Base-by-base conservation (phyloP, 2,329 filamentous ascomycete species). In the Metarhizium brunneum region DNA sequence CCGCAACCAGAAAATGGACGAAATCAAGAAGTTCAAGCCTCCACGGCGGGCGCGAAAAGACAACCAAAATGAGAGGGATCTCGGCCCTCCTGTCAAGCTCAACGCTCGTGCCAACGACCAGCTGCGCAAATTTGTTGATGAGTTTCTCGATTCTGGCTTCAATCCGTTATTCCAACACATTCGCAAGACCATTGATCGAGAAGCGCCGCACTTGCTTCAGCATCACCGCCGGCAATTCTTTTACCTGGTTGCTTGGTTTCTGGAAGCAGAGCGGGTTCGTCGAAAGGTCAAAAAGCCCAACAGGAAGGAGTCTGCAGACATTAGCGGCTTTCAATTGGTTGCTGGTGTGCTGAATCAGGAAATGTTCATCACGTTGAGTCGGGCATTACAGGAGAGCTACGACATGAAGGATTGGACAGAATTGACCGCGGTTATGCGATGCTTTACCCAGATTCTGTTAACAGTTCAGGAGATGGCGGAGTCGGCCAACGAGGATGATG, bases 91-190 rank as follows among this genome's bases (percentile, higher is more conserved):
- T 0, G 81, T 86, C 1, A 76, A 84, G 38, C 77, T 99, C 14
- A 90, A 87, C 18, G 72, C 82, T 2, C 78, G 82, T 20, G 90
- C 92, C n/a, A 85, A 82, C n/a, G 80, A 83, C 47, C 85, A 91
- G 60, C 78, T 99, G 8, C 83, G 87, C 52, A 76, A 76, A 0
- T 99, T 99, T 66, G 89, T 96, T 0, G 87, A 92, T 62, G 92
- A 97, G 49, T 96, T 99, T 63, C 75, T 99, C 3, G 92, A 99
- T 68, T 91, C 92, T 0, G 89, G 90, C 0, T 99, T 99, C 75
- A 99, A 97, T 66, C 92, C 92, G 4, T 75, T 92, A 0, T 96
- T 97, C 65, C 80, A 83, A 49, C 88, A 95, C 64, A 75, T 96
- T 13, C 85, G 94, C 53, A 92, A 90, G 69, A 90, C 92, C 2